phyloP scores from a whole-genome alignment of 2,329 filamentous ascomycete genomes.

The Albophoma yamanashiensis region DNA sequence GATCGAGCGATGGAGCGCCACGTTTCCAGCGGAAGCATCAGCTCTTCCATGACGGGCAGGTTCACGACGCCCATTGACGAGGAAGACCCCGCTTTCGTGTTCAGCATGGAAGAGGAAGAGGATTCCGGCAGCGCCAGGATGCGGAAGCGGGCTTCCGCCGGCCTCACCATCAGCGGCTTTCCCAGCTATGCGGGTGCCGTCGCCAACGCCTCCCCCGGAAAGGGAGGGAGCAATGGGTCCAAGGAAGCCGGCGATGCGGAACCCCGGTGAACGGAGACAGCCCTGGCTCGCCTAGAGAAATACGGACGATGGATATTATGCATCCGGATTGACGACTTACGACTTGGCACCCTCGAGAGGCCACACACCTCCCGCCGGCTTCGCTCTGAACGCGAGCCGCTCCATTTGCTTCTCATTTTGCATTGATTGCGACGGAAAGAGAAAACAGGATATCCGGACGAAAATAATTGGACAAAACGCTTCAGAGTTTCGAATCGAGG shows the following conservation, averaged over 20 bases:
- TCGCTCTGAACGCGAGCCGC: not conserved
- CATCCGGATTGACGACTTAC: not conserved
- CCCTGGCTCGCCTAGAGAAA: not conserved
- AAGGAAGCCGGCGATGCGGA: constrained; percentile 18
- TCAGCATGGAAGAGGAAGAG: constrained; percentile 54
- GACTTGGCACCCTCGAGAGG: not conserved
- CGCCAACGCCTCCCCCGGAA: constrained; percentile 22
- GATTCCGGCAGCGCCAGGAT: constrained; percentile 35
- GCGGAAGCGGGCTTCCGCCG: constrained; percentile 38
- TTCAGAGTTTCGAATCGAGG: not conserved
- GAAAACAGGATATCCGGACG: not conserved
- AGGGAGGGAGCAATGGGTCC: constrained; percentile 13
- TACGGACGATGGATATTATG: not conserved
- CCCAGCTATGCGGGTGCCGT: constrained; percentile 30
- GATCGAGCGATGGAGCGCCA: constrained; percentile 42
- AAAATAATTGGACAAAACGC: constrained; percentile 1
- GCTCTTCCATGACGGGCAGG: constrained; percentile 41
- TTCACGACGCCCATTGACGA: constrained; percentile 57
- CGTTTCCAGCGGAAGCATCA: constrained; percentile 47
- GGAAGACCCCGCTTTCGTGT: constrained; percentile 53
- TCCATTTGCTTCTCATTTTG: not conserved
- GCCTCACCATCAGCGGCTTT: constrained; percentile 25
- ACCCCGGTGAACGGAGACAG: constrained; percentile 20
- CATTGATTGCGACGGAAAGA: not conserved
- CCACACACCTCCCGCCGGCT: not conserved